Evolutionary conservation across 2,329 filamentous ascomycete genomes (phyloP).

Genomic region (Knoxdaviesia proteae): DNA sequence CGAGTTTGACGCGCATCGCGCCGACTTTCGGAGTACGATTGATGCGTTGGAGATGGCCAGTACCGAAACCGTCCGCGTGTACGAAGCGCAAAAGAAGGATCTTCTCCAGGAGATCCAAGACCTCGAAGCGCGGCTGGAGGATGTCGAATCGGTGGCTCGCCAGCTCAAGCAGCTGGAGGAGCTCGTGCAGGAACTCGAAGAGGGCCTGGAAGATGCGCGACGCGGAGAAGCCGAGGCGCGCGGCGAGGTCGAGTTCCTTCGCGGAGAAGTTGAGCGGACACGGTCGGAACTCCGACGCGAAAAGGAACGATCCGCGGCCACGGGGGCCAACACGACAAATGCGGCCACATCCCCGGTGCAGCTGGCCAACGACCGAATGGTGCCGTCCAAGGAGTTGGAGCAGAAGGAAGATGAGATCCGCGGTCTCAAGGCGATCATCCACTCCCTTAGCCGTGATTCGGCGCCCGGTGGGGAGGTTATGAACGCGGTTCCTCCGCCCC

Average conservation of each 20-base stretch:
- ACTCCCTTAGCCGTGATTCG: constrained; percentile 69
- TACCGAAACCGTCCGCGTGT: constrained; percentile 86
- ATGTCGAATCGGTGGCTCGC: constrained; percentile 75
- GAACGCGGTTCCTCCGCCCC: neutral
- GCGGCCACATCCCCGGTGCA: neutral
- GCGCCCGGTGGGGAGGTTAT: constrained; percentile 1
- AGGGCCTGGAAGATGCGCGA: constrained; percentile 84
- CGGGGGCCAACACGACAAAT: constrained; percentile 22
- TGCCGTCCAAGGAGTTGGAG: constrained; percentile 55
- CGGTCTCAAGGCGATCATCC: constrained; percentile 92
- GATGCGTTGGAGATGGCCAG: constrained; percentile 92
- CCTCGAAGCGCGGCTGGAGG: constrained; percentile 60
- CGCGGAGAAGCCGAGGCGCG: constrained; percentile 88
- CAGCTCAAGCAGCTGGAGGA: constrained; percentile 94
- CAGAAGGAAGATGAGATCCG: constrained; percentile 95
- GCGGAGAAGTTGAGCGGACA: constrained; percentile 84
- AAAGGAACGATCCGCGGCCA: constrained; percentile 47
- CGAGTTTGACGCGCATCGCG: constrained; percentile 85
- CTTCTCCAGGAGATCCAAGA: constrained; percentile 68
- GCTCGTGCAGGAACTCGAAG: constrained; percentile 87
- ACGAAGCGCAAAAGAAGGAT: constrained; percentile 80
- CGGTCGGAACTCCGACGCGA: constrained; percentile 74
- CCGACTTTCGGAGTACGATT: constrained; percentile 91
- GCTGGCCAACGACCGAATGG: constrained; percentile 19
- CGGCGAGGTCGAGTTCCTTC: constrained; percentile 84